Percentiles rank a stretch among this genome's conserved stretches.
Conservation (phyloP, 495 filamentous ascomycete species). For the Platismatia glauca region DNA sequence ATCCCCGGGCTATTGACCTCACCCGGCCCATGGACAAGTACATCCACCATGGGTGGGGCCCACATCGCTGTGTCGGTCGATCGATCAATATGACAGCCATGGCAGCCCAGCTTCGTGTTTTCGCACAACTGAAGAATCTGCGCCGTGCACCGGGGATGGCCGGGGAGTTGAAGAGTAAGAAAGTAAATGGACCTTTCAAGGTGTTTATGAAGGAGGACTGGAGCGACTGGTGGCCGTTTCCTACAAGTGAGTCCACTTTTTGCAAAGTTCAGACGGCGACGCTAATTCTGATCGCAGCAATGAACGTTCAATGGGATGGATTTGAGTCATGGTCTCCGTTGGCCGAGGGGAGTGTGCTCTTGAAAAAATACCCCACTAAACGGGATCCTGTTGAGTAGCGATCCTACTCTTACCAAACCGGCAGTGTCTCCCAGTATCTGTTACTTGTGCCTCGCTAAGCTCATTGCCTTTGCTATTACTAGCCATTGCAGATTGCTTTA, state of each 20-base stretch:
- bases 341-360: too few species aligned
- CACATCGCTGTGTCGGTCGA: slow-evolving; percentile 41
- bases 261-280: not conserved
- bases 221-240: not conserved
- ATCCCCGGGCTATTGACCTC: slow-evolving; percentile 44
- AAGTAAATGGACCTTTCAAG: not conserved
- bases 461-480: too few species aligned
- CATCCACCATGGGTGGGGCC: slow-evolving; percentile 42
- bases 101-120: slow-evolving; percentile 35
- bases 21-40: slow-evolving; percentile 46
- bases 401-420: not conserved
- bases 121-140: slow-evolving; percentile 31
- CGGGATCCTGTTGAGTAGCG: not conserved
- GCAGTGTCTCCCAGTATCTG: not conserved
- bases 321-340: not conserved
- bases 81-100: slow-evolving; percentile 30
- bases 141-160: slow-evolving; percentile 43
- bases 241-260: not conserved
- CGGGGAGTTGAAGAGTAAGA: not conserved
- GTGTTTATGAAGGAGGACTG: not conserved
- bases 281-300: not conserved
- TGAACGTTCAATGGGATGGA: not conserved
- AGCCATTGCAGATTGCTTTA: too few species aligned
- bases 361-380: too few species aligned
- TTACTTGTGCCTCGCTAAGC: not conserved